Conservation (phyloP, 495 filamentous ascomycete genomes). For the Neurospora sublineolata region DNA sequence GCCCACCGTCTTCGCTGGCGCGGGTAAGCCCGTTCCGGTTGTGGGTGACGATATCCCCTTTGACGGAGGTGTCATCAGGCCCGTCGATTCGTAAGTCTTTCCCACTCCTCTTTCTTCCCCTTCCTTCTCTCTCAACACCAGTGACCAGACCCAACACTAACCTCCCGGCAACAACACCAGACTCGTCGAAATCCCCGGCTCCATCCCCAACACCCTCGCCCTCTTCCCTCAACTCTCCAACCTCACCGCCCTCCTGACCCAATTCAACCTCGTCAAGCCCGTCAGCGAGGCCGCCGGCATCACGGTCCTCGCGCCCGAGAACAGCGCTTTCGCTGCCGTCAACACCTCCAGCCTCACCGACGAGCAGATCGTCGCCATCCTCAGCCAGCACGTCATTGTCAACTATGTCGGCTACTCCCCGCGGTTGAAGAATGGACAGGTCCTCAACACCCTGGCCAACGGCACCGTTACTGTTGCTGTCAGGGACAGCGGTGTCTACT, state of each 20-base stretch:
- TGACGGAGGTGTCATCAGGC: conserved; percentile 22
- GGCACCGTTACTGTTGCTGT: conserved; percentile 19
- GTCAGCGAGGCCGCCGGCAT: conserved; percentile 11
- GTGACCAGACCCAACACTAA: conserved; percentile 7
- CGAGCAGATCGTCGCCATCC: conserved; percentile 2
- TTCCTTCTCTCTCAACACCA: not conserved
- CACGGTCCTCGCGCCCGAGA: conserved; percentile 16
- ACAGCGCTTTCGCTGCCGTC: conserved; percentile 12
- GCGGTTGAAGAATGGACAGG: conserved; percentile 15
- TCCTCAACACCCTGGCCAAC: conserved; percentile 20
- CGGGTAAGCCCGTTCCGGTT: conserved; percentile 22
- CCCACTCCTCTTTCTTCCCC: not conserved
- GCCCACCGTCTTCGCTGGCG: conserved; percentile 15
- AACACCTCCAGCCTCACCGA: conserved; percentile 3
- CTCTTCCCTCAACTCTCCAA: not conserved
- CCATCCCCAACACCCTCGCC: not conserved
- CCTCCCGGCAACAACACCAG: conserved; percentile 27
- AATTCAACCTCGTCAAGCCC: conserved; percentile 2
- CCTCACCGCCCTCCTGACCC: not conserved
- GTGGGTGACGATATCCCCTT: conserved; percentile 22
- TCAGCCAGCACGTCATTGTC: conserved; percentile 20
- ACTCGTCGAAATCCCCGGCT: conserved; percentile 22
- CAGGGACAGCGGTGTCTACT: conserved; percentile 13
- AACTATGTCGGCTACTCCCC: conserved; percentile 23
- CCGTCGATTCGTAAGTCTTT: conserved; percentile 17